Conservation (phyloP, 495 filamentous ascomycete genomes). For the Tuber melanosporum region DNA sequence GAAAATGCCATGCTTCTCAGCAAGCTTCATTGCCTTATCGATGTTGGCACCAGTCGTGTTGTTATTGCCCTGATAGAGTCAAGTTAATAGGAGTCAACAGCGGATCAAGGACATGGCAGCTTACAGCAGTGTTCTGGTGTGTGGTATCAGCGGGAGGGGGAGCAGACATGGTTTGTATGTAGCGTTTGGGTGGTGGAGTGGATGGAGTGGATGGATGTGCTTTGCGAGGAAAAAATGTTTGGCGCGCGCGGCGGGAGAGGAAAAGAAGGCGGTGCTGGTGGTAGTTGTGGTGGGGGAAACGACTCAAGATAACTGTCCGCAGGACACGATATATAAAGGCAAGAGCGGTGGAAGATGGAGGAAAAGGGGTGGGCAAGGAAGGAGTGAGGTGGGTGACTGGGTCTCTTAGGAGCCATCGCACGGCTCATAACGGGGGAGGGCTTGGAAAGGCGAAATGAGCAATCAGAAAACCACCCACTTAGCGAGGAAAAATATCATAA, state of each 20-base stretch:
- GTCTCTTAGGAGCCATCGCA: slow-evolving; percentile 30
- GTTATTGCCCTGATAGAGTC: slow-evolving; percentile 9
- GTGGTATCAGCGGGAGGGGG: slow-evolving; percentile 10
- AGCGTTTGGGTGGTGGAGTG: slow-evolving; percentile 8
- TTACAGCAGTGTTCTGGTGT: slow-evolving; percentile 3
- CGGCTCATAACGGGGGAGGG: slow-evolving; percentile 29
- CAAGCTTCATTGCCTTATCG: slow-evolving; percentile 20
- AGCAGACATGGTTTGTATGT: slow-evolving; percentile 22
- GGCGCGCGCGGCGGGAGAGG: slow-evolving; percentile 6
- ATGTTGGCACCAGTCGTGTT: neutral
- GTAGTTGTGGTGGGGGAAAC: neutral
- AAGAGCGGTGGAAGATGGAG: neutral
- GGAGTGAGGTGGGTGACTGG: slow-evolving; percentile 15
- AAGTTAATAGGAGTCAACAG: slow-evolving; percentile 8
- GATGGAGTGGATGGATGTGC: slow-evolving; percentile 2
- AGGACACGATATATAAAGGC: slow-evolving; percentile 31
- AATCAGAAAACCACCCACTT: slow-evolving; percentile 27
- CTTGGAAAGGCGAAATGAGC: slow-evolving; percentile 32
- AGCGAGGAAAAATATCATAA: slow-evolving; percentile 8
- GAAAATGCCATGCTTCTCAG: slow-evolving; percentile 26
- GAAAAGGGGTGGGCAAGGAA: neutral
- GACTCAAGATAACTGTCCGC: slow-evolving; percentile 16
- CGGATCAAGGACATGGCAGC: slow-evolving; percentile 11
- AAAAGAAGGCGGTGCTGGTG: slow-evolving; percentile 9
- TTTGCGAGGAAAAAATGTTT: neutral